Percentiles rank a stretch among this genome's conserved stretches.
Evolutionary conservation across 495 filamentous ascomycete species (phyloP).

Genomic region (Penicillium samsonianum): DNA sequence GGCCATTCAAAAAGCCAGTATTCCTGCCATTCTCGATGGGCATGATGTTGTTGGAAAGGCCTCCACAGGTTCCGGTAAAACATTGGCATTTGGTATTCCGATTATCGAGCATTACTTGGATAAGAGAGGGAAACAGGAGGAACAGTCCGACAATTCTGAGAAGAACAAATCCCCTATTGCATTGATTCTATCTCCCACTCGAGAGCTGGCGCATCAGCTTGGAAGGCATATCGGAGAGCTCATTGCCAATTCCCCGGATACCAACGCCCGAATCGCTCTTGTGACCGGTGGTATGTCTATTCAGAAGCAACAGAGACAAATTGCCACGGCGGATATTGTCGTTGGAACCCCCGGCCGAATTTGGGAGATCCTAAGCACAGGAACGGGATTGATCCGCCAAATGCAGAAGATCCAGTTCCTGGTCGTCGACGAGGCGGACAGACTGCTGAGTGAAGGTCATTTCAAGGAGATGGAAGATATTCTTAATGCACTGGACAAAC

Average conservation of each 20-base stretch:
- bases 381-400: conserved; percentile 58
- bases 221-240: conserved; percentile 76
- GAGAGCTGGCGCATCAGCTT: conserved; percentile 92
- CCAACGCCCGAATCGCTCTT: conserved; percentile 68
- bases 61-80: conserved; percentile 96
- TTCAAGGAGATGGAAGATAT: conserved; percentile 94
- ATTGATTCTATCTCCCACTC: conserved; percentile 85
- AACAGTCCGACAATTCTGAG: conserved; percentile 21
- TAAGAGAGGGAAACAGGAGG: conserved; percentile 23
- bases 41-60: conserved; percentile 93
- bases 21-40: conserved; percentile 79
- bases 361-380: conserved; percentile 86
- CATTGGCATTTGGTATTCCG: conserved; percentile 80
- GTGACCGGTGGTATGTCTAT: conserved; percentile 89
- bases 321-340: conserved; percentile 77
- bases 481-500: conserved; percentile 68
- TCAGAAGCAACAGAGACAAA: conserved; percentile 85
- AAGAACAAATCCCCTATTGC: conserved; percentile 61
- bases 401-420: conserved; percentile 75
- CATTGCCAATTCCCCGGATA: conserved; percentile 56
- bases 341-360: conserved; percentile 89
- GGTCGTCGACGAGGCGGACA: conserved; percentile 93
- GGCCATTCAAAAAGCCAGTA: conserved; percentile 70
- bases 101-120: conserved; percentile 52
- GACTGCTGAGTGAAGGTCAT: conserved; percentile 86